phyloP scores from a whole-genome alignment of 1,284 basidiomycete species.

The Rugosomyces carneus region DNA sequence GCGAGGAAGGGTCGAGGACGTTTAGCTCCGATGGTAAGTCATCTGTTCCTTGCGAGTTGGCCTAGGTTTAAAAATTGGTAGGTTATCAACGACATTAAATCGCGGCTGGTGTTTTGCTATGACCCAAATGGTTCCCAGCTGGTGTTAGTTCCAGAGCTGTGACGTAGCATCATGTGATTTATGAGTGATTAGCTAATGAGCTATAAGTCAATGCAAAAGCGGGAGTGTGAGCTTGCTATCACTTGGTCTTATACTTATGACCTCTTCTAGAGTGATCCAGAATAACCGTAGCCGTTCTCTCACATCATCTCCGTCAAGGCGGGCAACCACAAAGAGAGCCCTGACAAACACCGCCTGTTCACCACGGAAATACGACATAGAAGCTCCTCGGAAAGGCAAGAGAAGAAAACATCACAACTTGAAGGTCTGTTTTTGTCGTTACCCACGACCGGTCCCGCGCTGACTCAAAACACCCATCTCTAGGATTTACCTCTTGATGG shows the following conservation, averaged over 20 bases:
- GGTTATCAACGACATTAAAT: constrained; percentile 2
- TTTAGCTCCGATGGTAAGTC: background rate
- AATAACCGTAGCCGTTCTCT: constrained; percentile 49
- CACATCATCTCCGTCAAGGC: constrained; percentile 45
- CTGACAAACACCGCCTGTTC: constrained; percentile 30
- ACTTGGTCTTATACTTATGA: constrained; percentile 25
- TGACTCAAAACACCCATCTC: background rate
- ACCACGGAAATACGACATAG: constrained; percentile 44
- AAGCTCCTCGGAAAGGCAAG: constrained; percentile 38
- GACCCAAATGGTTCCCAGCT: constrained; percentile 12
- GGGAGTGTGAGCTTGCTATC: too few relatives aligned
- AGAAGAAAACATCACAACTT: constrained; percentile 50
- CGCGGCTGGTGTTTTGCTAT: constrained; percentile 13
- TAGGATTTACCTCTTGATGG: constrained; percentile 12
- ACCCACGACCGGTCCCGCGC: background rate
- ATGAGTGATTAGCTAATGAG: background rate
- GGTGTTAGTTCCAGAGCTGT: constrained; percentile 11
- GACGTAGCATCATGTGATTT: constrained; percentile 2
- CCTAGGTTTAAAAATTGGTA: background rate
- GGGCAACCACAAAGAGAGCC: constrained; percentile 40
- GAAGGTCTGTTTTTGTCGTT: constrained; percentile 31
- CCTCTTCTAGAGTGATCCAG: constrained; percentile 30
- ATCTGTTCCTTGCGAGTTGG: background rate
- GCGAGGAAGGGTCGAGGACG: constrained; percentile 1
- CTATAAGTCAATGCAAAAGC: background rate